Evolutionary conservation across 2,329 filamentous ascomycete genomes (phyloP), one percentile per base, ranked within the genome.

Genomic region (Penicillium brevicompactum): DNA sequence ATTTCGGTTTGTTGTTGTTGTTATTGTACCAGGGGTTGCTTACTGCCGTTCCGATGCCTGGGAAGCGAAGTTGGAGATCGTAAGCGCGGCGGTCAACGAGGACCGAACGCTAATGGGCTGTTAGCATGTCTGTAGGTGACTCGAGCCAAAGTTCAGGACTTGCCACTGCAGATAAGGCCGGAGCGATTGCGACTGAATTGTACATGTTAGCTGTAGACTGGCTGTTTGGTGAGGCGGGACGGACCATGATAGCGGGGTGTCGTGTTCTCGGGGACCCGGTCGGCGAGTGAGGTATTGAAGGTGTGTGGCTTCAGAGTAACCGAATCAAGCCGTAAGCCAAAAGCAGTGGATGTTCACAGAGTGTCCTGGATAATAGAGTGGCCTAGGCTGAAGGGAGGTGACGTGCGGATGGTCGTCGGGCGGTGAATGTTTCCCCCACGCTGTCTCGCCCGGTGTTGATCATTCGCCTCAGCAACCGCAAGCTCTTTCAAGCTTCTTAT

Each of bases 51-150:
- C 95, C 52, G 92, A 91, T 44, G 90, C 91, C 79, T 99, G 94
- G 47, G 93, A 97, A 61, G 94, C 93, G 77, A 99, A 99, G 83
- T 99, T 95, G 75, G 92, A 93, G 56, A 96, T 85, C 56, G 91
- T 93, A 65, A 99, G 87, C 63, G 94, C 93, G 62, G 93, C 91
- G 40, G 92, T 97, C 71, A 99, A 84, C 70, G 91, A 96, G 72
- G 90, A 92, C 69, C 94, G 91, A 69, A 97, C 94, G 77, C 82
- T 96, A 91, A 66, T 97, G 89, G 79, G 97, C 97, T 54, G 93
- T 93, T 62, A 93, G 90, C 72, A 55, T 41, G 38, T 8, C n/a
- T 21, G 9, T 6, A 8, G 16, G n/a, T 21, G n/a, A 41, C 18
- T 10, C 5, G 14, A 16, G 18, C 18, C 3, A 21, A 16, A 22